Evolutionary conservation across 164 flowering plant species (phyloP).

Genomic region (Umbilicus rupestris): DNA sequence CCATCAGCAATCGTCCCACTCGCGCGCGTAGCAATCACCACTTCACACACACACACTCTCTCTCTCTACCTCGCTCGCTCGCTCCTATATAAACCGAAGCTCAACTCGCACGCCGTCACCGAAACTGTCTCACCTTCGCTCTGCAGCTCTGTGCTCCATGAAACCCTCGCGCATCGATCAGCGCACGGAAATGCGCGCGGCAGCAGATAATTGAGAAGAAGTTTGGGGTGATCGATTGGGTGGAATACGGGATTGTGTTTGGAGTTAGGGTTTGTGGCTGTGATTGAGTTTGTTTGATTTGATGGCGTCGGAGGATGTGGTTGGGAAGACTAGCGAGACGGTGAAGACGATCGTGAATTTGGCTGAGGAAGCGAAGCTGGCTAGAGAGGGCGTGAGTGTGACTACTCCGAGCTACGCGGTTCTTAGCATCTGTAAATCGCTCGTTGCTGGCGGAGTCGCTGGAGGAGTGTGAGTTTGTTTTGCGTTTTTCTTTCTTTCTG

Average conservation of each 20-base stretch:
- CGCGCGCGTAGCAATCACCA: neutral
- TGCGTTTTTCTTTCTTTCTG: neutral
- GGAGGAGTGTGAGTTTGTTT: conserved; percentile 75
- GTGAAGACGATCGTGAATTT: conserved; percentile 77
- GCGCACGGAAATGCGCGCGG: too few relatives aligned
- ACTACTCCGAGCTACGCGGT: conserved; percentile 57
- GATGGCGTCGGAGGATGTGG: conserved; percentile 43
- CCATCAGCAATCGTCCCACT: neutral
- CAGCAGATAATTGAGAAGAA: too few relatives aligned
- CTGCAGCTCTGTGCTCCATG: too few relatives aligned
- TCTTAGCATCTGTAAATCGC: conserved; percentile 70
- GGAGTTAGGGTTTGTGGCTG: too few relatives aligned
- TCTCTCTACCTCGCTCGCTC: neutral
- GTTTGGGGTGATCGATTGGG: too few relatives aligned
- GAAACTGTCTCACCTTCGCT: too few relatives aligned
- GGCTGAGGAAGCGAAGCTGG: conserved; percentile 89
- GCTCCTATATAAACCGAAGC: too few relatives aligned
- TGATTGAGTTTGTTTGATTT: too few relatives aligned
- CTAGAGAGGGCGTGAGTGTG: conserved; percentile 77
- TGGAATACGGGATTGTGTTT: too few relatives aligned
- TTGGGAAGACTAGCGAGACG: conserved; percentile 48
- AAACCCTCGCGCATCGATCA: too few relatives aligned
- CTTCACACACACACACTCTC: neutral
- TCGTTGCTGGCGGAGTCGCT: conserved; percentile 86
- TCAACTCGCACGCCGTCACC: too few relatives aligned